Evolutionary conservation across 2,329 filamentous ascomycete genomes (phyloP).

Genomic region (Triangularia setosa): DNA sequence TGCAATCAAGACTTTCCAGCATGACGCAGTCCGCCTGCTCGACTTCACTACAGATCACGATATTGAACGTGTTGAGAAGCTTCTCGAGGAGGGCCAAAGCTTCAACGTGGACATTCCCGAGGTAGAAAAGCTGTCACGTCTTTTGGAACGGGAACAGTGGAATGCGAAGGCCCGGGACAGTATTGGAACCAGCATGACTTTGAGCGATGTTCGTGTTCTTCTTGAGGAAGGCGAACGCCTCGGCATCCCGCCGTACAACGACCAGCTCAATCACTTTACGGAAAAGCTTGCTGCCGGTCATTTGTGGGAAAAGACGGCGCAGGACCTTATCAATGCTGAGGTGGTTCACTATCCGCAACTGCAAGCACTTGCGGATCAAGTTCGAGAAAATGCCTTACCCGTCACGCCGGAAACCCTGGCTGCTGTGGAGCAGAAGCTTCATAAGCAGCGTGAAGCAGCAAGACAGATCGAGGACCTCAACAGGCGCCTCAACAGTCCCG

Average conservation of each 20-base stretch:
- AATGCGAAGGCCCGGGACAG: conserved; percentile 68
- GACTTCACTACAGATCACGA: conserved; percentile 60
- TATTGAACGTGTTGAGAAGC: conserved; percentile 75
- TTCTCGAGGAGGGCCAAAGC: conserved; percentile 77
- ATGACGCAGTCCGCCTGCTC: conserved; percentile 67
- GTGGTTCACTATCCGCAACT: conserved; percentile 90
- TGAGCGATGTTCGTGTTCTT: conserved; percentile 75
- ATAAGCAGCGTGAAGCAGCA: conserved; percentile 93
- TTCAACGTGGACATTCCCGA: conserved; percentile 52
- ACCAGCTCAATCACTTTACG: conserved; percentile 70
- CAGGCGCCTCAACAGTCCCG: conserved; percentile 68
- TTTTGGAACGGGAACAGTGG: conserved; percentile 86
- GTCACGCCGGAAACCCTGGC: conserved; percentile 77
- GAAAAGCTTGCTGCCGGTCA: conserved; percentile 74
- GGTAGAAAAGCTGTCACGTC: conserved; percentile 59
- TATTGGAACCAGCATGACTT: conserved; percentile 60
- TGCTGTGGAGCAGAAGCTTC: conserved; percentile 84
- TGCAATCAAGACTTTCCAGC: conserved; percentile 80
- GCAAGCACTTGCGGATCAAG: conserved; percentile 84
- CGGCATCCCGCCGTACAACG: conserved; percentile 74
- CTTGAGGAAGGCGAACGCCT: conserved; percentile 74
- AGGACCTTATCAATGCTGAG: conserved; percentile 88
- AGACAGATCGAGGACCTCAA: conserved; percentile 80
- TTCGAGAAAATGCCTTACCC: conserved; percentile 64
- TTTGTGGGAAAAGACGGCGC: conserved; percentile 88